phyloP scores from a whole-genome alignment of 768 basidiomycete species.

The Coprinellus micaceus region DNA sequence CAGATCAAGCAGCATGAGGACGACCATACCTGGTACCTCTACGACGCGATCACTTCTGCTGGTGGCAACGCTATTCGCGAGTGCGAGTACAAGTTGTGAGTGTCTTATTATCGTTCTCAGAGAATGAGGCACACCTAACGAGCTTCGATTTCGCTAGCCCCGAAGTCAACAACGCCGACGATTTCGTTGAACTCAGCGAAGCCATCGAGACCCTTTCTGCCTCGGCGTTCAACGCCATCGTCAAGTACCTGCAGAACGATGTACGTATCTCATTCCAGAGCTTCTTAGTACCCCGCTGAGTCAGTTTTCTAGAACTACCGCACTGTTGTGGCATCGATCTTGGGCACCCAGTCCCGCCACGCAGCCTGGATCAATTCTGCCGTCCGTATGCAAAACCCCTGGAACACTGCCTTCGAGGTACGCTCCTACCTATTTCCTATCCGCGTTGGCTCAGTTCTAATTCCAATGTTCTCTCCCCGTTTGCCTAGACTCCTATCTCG shows the following conservation, averaged over 20 bases:
- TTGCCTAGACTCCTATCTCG: conserved; percentile 5
- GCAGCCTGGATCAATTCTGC: conserved; percentile 55
- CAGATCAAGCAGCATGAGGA: conserved; percentile 55
- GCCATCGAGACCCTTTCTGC: conserved; percentile 55
- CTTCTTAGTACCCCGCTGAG: neutral
- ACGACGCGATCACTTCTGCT: conserved; percentile 38
- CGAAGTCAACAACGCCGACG: conserved; percentile 36
- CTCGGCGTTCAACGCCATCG: conserved; percentile 59
- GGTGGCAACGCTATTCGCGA: conserved; percentile 38
- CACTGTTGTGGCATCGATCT: conserved; percentile 57
- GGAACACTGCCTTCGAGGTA: conserved; percentile 59
- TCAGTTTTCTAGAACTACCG: conserved; percentile 29
- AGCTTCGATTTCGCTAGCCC: conserved; percentile 27
- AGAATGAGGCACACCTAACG: neutral
- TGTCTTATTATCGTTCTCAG: neutral
- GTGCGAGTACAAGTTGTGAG: conserved; percentile 60
- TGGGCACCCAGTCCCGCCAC: conserved; percentile 60
- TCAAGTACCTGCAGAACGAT: conserved; percentile 41
- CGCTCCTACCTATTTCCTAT: neutral
- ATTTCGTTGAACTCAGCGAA: conserved; percentile 49
- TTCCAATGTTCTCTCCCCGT: neutral
- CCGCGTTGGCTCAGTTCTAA: conserved; percentile 14
- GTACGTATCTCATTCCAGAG: conserved; percentile 19
- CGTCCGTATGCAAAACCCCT: conserved; percentile 45
- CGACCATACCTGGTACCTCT: conserved; percentile 43